Evolutionary conservation across 768 basidiomycete species (phyloP).

Genomic region (Termitomyces eurrhizus): DNA sequence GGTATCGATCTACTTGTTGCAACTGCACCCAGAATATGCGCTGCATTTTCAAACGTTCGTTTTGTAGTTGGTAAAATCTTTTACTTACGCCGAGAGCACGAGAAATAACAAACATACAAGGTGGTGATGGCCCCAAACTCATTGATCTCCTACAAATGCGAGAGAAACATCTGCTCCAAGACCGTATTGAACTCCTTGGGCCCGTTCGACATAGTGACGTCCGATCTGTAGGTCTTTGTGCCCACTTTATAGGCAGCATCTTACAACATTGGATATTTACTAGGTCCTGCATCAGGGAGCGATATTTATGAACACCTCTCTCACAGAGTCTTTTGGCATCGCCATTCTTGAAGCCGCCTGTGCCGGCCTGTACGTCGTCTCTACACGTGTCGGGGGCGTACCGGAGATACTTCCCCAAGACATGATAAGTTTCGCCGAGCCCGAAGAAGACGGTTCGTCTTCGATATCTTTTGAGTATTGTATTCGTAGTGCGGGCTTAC

Average conservation of each 20-base stretch:
- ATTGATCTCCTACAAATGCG: constrained; percentile 95
- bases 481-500: background rate
- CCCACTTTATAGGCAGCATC: background rate
- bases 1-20: constrained; percentile 95
- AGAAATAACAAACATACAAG: constrained; percentile 31
- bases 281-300: constrained; percentile 84
- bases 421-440: constrained; percentile 93
- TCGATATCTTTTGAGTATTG: background rate
- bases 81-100: background rate
- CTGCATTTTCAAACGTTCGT: constrained; percentile 77
- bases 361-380: constrained; percentile 90
- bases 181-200: constrained; percentile 88
- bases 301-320: constrained; percentile 92
- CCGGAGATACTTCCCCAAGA: constrained; percentile 92
- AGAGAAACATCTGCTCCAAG: constrained; percentile 85
- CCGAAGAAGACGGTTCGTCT: constrained; percentile 84
- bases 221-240: constrained; percentile 56
- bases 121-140: constrained; percentile 93
- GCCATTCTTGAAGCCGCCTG: constrained; percentile 97
- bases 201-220: constrained; percentile 79
- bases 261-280: background rate
- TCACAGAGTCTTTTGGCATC: constrained; percentile 96
- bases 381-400: constrained; percentile 91
- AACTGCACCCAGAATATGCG: constrained; percentile 86
- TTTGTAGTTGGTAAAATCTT: constrained; percentile 73